A percentile compares a stretch with the other conserved stretches of the same genome.
phyloP scores from a whole-genome alignment of 768 basidiomycete genomes.

The Lactarius vividus region DNA sequence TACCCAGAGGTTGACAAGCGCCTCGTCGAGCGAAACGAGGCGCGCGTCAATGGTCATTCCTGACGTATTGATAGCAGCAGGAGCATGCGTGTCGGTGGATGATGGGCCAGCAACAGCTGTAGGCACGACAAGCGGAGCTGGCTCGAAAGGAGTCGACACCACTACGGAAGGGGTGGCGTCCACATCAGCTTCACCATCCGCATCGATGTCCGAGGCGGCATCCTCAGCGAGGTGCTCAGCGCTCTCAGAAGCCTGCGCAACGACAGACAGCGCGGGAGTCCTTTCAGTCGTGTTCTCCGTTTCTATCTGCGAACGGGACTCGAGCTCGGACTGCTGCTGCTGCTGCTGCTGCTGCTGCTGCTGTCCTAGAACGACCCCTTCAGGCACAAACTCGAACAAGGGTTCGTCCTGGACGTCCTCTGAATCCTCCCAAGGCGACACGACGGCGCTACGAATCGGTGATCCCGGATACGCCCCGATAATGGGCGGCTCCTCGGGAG shows the following conservation, averaged over 20 bases:
- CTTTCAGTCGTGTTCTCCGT: background rate
- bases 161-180: background rate
- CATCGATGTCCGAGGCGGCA: conserved; percentile 21
- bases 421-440: conserved; percentile 13
- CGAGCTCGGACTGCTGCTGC: background rate
- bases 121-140: background rate
- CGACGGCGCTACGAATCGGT: conserved; percentile 35
- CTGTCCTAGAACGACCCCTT: background rate
- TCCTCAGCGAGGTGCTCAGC: conserved; percentile 17
- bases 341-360: background rate
- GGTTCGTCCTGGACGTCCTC: conserved; percentile 1
- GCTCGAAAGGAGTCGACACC: background rate
- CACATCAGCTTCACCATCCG: conserved; percentile 21
- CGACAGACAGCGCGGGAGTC: conserved; percentile 13
- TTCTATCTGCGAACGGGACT: background rate
- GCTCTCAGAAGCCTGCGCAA: conserved; percentile 22
- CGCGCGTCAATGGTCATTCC: conserved; percentile 16
- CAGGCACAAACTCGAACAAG: background rate
- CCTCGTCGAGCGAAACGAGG: conserved; percentile 25
- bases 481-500: conserved; percentile 37
- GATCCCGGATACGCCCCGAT: conserved; percentile 46
- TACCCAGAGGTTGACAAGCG: conserved; percentile 29
- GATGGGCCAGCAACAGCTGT: background rate
- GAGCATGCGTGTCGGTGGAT: conserved; percentile 5
- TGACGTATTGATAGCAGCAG: background rate